Evolutionary conservation across 306 rosid genomes (phyloP), one percentile per base, ranked within the genome.

Genomic region (Acacia confusa): DNA sequence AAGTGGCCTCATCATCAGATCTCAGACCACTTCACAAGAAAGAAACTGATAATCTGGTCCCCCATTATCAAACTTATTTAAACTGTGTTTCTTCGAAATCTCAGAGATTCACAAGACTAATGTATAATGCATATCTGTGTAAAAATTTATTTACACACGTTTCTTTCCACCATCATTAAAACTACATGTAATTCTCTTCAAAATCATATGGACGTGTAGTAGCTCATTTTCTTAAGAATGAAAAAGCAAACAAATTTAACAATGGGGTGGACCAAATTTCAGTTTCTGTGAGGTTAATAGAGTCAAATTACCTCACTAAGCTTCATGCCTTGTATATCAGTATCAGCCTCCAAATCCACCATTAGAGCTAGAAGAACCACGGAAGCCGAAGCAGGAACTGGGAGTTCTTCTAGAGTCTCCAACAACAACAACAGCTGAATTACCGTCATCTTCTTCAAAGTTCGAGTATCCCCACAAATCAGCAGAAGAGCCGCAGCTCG

Each of bases 321-420:
- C 79, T 70, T 60, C 13, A 12, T 0, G 63, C 76, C 78, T 63
- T 61, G 74, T 45, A 40, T 28, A 27, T 41, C 69, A 80, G 12
- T 28, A 27, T 41, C 69, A 80, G 12, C 87, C 22, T 70, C 82
- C 69, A 30, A 74, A 7, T n/a, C 78, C 79, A n/a, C 17, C 44
- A 57, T 12, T 25, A 19, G 78, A 66, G 61, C 82, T 70, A 7
- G 76, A 10, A 10, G 70, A 72, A 61, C 87, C 78, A 40, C 86
- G 53, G 50, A 87, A 77, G 2, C 97, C 81, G 32, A 91, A 91
- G 72, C 97, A 93, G 41, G 81, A 84, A 58, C 87, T 86, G 44
- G 92, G 88, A 81, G 75, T 87, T 7, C 89, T 90, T 7, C 89
- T 90, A 28, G 93, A 88, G 44, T 40, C 70, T 27, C 10, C 83